Evolutionary conservation across 2,329 filamentous ascomycete species (phyloP), one percentile per base, ranked within the genome.

Genomic region (Paecilomyces formosus): DNA sequence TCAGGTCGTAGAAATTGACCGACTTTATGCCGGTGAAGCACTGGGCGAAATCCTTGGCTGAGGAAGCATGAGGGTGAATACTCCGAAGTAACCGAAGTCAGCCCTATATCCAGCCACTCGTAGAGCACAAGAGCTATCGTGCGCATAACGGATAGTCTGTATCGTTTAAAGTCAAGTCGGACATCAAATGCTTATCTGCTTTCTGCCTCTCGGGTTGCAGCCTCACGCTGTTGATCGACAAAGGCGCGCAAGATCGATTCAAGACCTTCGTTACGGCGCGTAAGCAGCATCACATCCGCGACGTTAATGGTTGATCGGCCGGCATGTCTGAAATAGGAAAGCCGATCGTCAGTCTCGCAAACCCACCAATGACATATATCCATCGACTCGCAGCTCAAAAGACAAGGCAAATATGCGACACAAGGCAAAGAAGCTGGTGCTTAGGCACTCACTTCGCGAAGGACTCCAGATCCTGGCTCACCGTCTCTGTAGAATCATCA

Each of bases 241-340:
- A 73, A 77, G 5, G 71, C 66, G 11, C 66, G 68, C 69, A 99
- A 81, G 33, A 97, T 85, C 15, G 81, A 81, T 65, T 92, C 86
- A 21, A 99, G 76, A 18, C 92, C 91, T 58, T 92, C 89, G 66
- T 97, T 99, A 60, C 93, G 86, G 61, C 94, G 81, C 26, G 90
- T 87, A 30, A 99, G 83, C 7, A 99, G 82, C 67, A 97, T 78
- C 12, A 97, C 92, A 70, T 99, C 94, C 55, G 92, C 88, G 0
- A 88, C 88, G 39, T 87, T 90, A 64, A 99, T 83, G 0, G 88
- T 92, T 1, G 84, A 85, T 26, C 93, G 84, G 1, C 89, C 88
- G 11, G 90, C 93, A 74, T 99, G 94, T 56, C 85, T 86, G 57
- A 65, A 83, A 81, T 64, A 72, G 81, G 68, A 61, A 57, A 60